phyloP scores from a whole-genome alignment of 2,329 filamentous ascomycete genomes.

The Didymella glomerata region DNA sequence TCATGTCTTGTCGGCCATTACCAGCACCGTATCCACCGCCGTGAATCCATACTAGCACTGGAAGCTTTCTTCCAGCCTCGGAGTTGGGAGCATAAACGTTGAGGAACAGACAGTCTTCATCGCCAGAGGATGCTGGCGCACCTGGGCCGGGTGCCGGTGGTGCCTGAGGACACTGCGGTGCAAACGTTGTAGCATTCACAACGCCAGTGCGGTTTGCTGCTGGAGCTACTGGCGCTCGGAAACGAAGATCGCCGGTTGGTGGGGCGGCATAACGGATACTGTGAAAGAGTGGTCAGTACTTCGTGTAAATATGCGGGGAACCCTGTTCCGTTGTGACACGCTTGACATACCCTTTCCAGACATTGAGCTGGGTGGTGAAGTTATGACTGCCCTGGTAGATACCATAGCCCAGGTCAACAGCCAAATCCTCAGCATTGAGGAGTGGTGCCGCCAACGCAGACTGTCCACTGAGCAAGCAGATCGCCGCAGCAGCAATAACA shows the following conservation, averaged over 20 bases:
- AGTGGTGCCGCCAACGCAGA: conserved; percentile 5
- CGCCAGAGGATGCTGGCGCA: conserved; percentile 10
- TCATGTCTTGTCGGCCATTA: conserved; percentile 51
- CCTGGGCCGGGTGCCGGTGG: conserved; percentile 11
- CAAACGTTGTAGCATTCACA: conserved; percentile 23
- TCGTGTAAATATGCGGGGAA: neutral
- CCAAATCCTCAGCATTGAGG: neutral
- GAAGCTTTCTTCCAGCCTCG: conserved; percentile 34
- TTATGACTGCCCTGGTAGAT: conserved; percentile 32
- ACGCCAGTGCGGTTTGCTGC: conserved; percentile 9
- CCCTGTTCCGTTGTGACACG: neutral
- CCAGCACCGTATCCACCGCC: conserved; percentile 51
- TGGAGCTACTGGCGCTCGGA: conserved; percentile 32
- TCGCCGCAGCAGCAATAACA: neutral
- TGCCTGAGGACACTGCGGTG: conserved; percentile 29
- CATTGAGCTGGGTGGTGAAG: conserved; percentile 28
- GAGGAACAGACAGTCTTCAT: conserved; percentile 52
- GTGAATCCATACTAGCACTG: conserved; percentile 47
- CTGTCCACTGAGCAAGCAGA: conserved; percentile 6
- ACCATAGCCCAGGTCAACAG: conserved; percentile 33
- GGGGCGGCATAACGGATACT: conserved; percentile 37
- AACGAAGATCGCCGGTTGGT: conserved; percentile 27
- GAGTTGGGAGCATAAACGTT: conserved; percentile 47
- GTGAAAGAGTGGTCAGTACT: neutral
- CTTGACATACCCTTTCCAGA: conserved; percentile 35